phyloP scores from a whole-genome alignment of 805 yeast species.

The Kuraishia borneana region DNA sequence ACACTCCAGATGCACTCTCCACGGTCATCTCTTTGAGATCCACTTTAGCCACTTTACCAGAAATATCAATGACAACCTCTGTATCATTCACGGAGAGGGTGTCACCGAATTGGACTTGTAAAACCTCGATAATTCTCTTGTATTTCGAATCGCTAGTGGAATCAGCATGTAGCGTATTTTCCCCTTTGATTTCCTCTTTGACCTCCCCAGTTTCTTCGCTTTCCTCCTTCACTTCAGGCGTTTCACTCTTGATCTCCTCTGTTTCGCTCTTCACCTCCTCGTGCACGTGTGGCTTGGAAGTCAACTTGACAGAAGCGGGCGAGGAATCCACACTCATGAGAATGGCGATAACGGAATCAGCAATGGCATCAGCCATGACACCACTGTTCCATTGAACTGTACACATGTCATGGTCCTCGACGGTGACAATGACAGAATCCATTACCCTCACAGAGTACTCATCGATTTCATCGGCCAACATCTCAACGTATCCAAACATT shows the following conservation, averaged over 20 bases:
- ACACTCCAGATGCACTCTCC: conserved; percentile 57
- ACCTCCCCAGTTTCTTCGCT: conserved; percentile 3
- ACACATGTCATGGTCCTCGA: conserved; percentile 35
- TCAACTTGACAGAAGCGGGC: conserved; percentile 86
- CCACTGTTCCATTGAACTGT: conserved; percentile 88
- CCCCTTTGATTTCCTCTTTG: conserved; percentile 4
- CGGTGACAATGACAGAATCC: conserved; percentile 46
- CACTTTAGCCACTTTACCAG: conserved; percentile 62
- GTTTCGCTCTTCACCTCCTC: conserved; percentile 1
- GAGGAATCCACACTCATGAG: conserved; percentile 86
- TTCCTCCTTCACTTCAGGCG: neutral
- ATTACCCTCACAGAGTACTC: conserved; percentile 45
- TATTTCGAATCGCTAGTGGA: conserved; percentile 27
- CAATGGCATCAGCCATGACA: conserved; percentile 81
- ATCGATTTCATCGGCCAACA: conserved; percentile 41
- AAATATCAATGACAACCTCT: conserved; percentile 54
- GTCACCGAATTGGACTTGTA: conserved; percentile 85
- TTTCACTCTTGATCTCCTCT: neutral
- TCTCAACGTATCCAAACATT: conserved; percentile 83
- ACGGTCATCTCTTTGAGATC: conserved; percentile 58
- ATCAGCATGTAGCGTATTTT: conserved; percentile 11
- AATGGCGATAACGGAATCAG: conserved; percentile 88
- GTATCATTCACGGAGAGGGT: conserved; percentile 27
- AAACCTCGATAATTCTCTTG: conserved; percentile 45
- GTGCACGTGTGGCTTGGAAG: conserved; percentile 51